Evolutionary conservation across 2,329 filamentous ascomycete species (phyloP).

Genomic region (Scytalidium sp.): DNA sequence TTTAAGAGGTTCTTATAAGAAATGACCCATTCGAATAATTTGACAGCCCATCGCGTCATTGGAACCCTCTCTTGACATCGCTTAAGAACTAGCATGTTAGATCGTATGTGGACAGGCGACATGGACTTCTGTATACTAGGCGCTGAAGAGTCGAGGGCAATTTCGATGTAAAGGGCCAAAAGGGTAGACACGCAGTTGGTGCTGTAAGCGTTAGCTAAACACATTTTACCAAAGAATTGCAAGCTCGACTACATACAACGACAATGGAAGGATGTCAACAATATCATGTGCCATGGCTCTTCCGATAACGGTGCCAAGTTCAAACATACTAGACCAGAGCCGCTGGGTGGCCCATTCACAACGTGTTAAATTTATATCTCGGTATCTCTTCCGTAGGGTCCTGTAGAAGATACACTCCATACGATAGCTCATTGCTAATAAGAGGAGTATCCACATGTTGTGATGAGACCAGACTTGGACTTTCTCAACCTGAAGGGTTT

Average conservation of each 20-base stretch:
- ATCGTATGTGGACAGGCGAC: neutral
- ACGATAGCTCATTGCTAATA: constrained; percentile 1
- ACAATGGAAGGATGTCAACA: neutral
- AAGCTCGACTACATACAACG: neutral
- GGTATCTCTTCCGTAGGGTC: neutral
- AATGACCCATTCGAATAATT: neutral
- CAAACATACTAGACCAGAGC: constrained; percentile 1
- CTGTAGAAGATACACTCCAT: constrained; percentile 1
- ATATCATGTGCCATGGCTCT: constrained; percentile 1
- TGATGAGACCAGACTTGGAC: neutral
- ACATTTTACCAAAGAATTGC: neutral
- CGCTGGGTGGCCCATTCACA: neutral
- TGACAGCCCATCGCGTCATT: neutral
- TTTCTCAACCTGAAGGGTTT: neutral
- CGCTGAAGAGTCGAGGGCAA: neutral
- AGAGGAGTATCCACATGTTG: constrained; percentile 1
- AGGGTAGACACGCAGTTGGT: neutral
- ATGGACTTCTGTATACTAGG: neutral
- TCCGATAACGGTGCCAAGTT: constrained; percentile 2
- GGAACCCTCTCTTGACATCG: neutral
- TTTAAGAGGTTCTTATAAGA: neutral
- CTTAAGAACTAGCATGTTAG: neutral
- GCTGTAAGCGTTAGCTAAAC: neutral
- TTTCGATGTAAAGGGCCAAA: neutral
- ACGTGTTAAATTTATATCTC: neutral